Evolutionary conservation across 2,329 filamentous ascomycete genomes (phyloP).

Genomic region (Chaetomiaceae sp.): DNA sequence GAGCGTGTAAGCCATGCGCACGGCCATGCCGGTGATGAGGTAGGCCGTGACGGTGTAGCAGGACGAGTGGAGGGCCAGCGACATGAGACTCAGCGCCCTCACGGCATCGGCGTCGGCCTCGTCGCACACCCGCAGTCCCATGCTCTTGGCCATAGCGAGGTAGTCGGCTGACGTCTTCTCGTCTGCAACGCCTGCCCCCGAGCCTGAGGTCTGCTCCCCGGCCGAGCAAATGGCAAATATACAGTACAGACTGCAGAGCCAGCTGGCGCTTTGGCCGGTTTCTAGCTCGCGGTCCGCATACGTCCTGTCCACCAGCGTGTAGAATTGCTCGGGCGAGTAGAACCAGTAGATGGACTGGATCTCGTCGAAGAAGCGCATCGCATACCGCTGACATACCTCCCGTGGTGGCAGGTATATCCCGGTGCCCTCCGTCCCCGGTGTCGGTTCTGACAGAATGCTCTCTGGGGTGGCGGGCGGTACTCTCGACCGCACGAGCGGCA

Average conservation of each 20-base stretch:
- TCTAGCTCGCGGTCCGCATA: background rate
- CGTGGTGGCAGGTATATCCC: background rate
- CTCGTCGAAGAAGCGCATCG: background rate
- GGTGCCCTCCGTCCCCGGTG: background rate
- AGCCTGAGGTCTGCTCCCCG: background rate
- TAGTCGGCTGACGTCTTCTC: background rate
- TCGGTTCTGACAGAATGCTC: background rate
- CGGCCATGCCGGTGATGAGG: background rate
- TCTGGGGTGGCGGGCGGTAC: background rate
- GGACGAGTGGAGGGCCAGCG: background rate
- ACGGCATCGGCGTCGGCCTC: background rate
- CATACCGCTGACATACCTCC: background rate
- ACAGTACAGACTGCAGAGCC: background rate
- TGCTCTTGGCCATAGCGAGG: background rate
- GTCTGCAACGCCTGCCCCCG: background rate
- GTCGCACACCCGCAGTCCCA: background rate
- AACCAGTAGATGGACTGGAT: background rate
- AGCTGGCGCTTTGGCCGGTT: background rate
- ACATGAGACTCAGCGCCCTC: background rate
- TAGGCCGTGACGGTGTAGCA: background rate
- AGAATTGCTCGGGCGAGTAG: background rate
- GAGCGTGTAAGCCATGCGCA: background rate
- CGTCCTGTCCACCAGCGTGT: background rate
- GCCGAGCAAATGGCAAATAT: background rate
- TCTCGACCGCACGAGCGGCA: background rate